Percentiles rank a stretch among this genome's conserved stretches.
These are phyloP conservation scores for Saturnispora besseyi DNA, from an alignment of 805 yeast species.

Conservation along the genomic window DNA sequence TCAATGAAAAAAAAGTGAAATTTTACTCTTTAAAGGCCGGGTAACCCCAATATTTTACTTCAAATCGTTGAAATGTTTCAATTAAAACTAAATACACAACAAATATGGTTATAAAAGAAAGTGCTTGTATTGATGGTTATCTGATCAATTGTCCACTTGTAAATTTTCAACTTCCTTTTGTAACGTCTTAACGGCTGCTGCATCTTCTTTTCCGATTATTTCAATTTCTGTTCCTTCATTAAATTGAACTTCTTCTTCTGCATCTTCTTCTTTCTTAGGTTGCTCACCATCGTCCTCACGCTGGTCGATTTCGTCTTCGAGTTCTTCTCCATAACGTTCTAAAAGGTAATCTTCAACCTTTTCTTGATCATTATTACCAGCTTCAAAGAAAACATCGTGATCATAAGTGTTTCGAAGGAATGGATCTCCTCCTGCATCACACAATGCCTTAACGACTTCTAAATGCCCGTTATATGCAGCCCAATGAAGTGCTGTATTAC, in stretches of 20 bases:
- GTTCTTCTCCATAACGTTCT: slow-evolving; percentile 55
- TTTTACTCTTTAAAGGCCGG: not conserved
- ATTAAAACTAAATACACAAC: too few relatives aligned
- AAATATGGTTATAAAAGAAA: too few relatives aligned
- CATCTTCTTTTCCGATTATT: slow-evolving; percentile 38
- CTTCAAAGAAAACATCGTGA: slow-evolving; percentile 83
- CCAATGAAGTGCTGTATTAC: slow-evolving; percentile 96
- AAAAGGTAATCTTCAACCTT: slow-evolving; percentile 74
- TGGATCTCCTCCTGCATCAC: slow-evolving; percentile 78
- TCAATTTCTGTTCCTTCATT: slow-evolving; percentile 45
- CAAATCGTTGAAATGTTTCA: too few relatives aligned
- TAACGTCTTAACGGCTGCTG: slow-evolving; percentile 31
- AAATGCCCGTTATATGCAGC: slow-evolving; percentile 84
- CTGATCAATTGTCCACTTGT: not conserved
- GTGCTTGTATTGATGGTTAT: not conserved
- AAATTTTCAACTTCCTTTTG: slow-evolving; percentile 25
- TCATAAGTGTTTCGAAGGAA: slow-evolving; percentile 63
- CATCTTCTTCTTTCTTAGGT: slow-evolving; percentile 28
- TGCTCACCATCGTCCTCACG: slow-evolving; percentile 29
- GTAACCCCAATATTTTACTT: not conserved
- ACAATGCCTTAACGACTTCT: slow-evolving; percentile 55
- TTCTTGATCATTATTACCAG: slow-evolving; percentile 68
- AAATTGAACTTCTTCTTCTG: slow-evolving; percentile 28
- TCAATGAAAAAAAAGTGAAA: not conserved
- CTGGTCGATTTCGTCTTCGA: slow-evolving; percentile 42